Percentiles rank a stretch among this genome's conserved stretches.
Evolutionary conservation across 148 eudicot genomes (phyloP).

Genomic region (Hydrangea macrophylla): DNA sequence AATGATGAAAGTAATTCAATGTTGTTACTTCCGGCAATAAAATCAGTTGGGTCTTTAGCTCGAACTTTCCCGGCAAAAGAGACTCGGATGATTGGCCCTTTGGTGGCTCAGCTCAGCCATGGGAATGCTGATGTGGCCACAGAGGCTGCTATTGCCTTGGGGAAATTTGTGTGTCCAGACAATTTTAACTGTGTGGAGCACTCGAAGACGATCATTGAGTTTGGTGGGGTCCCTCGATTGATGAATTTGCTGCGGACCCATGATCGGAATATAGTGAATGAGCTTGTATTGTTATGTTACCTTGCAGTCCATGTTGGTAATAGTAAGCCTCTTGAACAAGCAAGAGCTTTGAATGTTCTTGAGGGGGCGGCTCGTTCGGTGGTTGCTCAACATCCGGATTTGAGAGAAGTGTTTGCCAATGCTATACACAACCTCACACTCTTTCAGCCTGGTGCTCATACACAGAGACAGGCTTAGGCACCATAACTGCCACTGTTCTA

Average conservation of each 20-base stretch:
- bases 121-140: conserved; percentile 38
- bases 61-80: conserved; percentile 70
- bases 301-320: conserved; percentile 60
- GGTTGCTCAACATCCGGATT: conserved; percentile 48
- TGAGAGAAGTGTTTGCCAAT: conserved; percentile 43
- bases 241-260: conserved; percentile 47
- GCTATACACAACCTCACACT: conserved; percentile 63
- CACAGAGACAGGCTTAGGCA: conserved; percentile 38
- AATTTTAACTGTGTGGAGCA: conserved; percentile 60
- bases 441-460: conserved; percentile 54
- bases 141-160: conserved; percentile 63
- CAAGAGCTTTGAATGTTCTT: conserved; percentile 50
- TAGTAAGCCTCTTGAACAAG: conserved; percentile 66
- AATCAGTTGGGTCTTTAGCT: conserved; percentile 65
- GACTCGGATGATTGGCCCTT: conserved; percentile 47
- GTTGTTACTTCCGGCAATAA: conserved; percentile 49
- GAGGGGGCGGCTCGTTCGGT: conserved; percentile 51
- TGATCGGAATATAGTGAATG: conserved; percentile 42
- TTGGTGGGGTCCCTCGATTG: conserved; percentile 53
- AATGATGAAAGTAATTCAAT: conserved; percentile 38
- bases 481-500: conserved; percentile 2
- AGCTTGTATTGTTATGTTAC: conserved; percentile 58
- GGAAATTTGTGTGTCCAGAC: conserved; percentile 53
- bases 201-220: conserved; percentile 63
- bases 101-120: conserved; percentile 58